These are phyloP conservation scores for Pseudogymnoascus sp. DNA, from an alignment of 2,329 filamentous ascomycete genomes.

Conservation along the genomic window DNA sequence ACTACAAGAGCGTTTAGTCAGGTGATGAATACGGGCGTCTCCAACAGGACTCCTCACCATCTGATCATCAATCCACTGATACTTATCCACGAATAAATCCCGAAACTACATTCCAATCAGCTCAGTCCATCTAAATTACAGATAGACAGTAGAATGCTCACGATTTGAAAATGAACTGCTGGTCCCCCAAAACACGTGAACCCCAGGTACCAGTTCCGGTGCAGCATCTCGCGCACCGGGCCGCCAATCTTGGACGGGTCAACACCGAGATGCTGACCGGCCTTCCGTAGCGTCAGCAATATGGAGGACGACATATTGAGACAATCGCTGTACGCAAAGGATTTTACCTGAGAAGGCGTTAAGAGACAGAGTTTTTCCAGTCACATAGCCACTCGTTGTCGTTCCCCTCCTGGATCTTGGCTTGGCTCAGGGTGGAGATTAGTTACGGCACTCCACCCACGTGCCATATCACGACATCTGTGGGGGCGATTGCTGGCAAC, in stretches of 20 bases:
- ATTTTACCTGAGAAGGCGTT: not conserved
- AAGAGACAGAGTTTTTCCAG: not conserved
- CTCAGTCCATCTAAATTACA: not conserved
- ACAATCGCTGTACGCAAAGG: not conserved
- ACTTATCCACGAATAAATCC: conserved; percentile 50
- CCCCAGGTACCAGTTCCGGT: conserved; percentile 50
- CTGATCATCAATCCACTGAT: conserved; percentile 61
- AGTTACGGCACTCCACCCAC: not conserved
- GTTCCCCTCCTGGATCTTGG: not conserved
- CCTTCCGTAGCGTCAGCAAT: not conserved
- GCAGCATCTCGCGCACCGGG: not conserved
- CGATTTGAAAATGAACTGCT: conserved; percentile 61
- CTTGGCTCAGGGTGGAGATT: not conserved
- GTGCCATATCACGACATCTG: not conserved
- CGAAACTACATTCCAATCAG: conserved; percentile 39
- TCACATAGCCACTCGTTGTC: not conserved
- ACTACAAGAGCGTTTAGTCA: conserved; percentile 31
- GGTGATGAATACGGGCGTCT: not conserved
- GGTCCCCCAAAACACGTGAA: conserved; percentile 61
- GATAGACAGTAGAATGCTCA: conserved; percentile 16
- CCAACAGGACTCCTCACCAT: conserved; percentile 25
- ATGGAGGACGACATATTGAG: not conserved
- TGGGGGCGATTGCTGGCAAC: not conserved
- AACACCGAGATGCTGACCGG: not conserved
- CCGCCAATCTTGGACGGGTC: not conserved